These are phyloP conservation scores for Lachancea sp. DNA, from an alignment of 805 yeast species.

Conservation along the genomic window DNA sequence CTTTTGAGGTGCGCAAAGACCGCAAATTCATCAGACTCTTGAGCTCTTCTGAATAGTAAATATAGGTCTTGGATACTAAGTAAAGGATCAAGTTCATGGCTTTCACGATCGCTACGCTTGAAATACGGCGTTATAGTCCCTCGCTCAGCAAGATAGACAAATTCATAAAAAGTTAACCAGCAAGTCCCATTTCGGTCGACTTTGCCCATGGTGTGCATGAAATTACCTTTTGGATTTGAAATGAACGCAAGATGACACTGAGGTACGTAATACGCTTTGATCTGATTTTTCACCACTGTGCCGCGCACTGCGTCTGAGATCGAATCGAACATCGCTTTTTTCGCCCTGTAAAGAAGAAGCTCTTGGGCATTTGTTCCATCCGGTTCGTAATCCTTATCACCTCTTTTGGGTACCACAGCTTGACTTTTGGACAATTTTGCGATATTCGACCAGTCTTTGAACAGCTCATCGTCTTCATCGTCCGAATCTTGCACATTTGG, in stretches of 20 bases:
- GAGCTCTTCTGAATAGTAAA: constrained; percentile 37
- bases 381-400: constrained; percentile 83
- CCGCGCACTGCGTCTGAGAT: constrained; percentile 45
- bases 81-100: constrained; percentile 30
- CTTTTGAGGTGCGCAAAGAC: constrained; percentile 72
- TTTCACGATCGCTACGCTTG: constrained; percentile 16
- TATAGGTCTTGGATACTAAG: constrained; percentile 63
- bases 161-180: constrained; percentile 59
- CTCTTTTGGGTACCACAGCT: constrained; percentile 53
- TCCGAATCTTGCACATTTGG: constrained; percentile 13
- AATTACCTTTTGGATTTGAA: constrained; percentile 60
- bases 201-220: constrained; percentile 64
- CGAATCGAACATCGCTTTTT: constrained; percentile 69
- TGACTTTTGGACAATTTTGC: constrained; percentile 23
- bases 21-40: constrained; percentile 48
- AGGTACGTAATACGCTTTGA: constrained; percentile 45
- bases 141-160: constrained; percentile 72
- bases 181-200: constrained; percentile 44
- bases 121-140: constrained; percentile 51
- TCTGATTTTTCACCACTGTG: constrained; percentile 39
- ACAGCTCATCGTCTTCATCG: constrained; percentile 38
- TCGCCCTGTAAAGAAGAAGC: constrained; percentile 43
- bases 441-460: constrained; percentile 49
- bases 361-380: constrained; percentile 59
- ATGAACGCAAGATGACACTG: constrained; percentile 34